These are phyloP conservation scores for Stagonosporopsis chrysanthemi DNA, from an alignment of 2,329 filamentous ascomycete genomes.

Conservation along the genomic window DNA sequence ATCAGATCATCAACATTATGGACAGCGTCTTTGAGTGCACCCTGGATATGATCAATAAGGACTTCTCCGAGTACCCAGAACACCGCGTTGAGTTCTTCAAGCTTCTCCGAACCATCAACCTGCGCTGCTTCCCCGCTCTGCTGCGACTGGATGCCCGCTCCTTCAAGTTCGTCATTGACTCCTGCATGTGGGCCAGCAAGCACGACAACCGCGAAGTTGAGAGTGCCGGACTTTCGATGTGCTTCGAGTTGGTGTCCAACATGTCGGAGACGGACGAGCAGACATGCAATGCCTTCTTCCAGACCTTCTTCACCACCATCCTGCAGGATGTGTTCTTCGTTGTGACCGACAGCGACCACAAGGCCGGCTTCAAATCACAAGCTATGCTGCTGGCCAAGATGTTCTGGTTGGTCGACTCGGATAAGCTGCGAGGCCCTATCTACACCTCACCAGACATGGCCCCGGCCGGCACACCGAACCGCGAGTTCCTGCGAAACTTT, in stretches of 20 bases:
- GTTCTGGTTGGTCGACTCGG: slow-evolving; percentile 90
- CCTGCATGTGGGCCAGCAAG: slow-evolving; percentile 99
- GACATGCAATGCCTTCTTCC: slow-evolving; percentile 95
- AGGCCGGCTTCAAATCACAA: slow-evolving; percentile 98
- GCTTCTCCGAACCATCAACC: slow-evolving; percentile 90
- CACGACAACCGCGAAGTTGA: slow-evolving; percentile 99
- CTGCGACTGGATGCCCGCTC: slow-evolving; percentile 93
- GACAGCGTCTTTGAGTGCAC: slow-evolving; percentile 99
- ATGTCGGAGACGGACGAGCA: slow-evolving; percentile 89
- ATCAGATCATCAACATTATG: slow-evolving; percentile 97
- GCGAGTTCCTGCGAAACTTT: slow-evolving; percentile 88
- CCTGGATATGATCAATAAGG: slow-evolving; percentile 99
- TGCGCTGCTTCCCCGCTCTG: slow-evolving; percentile 94
- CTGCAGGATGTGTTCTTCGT: slow-evolving; percentile 99
- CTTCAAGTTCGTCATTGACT: slow-evolving; percentile 99
- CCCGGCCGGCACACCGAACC: slow-evolving; percentile 82
- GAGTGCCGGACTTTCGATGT: slow-evolving; percentile 96
- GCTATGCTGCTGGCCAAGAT: slow-evolving; percentile 91
- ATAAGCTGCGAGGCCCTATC: slow-evolving; percentile 92
- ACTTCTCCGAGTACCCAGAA: slow-evolving; percentile 98
- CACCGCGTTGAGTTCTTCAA: slow-evolving; percentile 99
- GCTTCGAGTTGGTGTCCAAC: slow-evolving; percentile 94
- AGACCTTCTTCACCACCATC: slow-evolving; percentile 94
- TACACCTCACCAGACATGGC: slow-evolving; percentile 82
- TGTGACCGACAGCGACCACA: slow-evolving; percentile 95